A percentile compares a stretch with the other conserved stretches of the same genome.
phyloP scores from a whole-genome alignment of 805 yeast genomes.

The Henningerozyma blattae region DNA sequence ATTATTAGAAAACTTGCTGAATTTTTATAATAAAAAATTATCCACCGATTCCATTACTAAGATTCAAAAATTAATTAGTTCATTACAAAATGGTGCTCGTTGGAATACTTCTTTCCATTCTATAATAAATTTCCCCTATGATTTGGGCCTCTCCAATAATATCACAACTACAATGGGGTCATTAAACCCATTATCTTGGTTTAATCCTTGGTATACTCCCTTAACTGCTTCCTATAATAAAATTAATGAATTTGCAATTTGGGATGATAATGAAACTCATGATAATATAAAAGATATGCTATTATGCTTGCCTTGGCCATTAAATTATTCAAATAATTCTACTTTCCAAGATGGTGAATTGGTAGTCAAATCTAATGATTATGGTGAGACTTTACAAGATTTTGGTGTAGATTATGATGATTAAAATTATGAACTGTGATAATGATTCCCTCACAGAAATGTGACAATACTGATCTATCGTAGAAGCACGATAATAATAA shows the following conservation, averaged over 20 bases:
- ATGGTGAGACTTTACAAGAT: conserved; percentile 78
- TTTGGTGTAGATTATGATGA: conserved; percentile 76
- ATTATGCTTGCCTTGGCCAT: conserved; percentile 81
- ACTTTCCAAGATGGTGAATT: conserved; percentile 21
- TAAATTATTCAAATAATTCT: conserved; percentile 47
- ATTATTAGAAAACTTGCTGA: conserved; percentile 34
- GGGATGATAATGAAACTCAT: conserved; percentile 11
- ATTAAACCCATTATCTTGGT: conserved; percentile 47
- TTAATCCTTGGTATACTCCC: conserved; percentile 61
- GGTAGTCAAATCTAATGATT: conserved; percentile 35
- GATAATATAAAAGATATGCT: conserved; percentile 53
- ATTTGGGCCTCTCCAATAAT: conserved; percentile 50
- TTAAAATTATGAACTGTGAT: no score
- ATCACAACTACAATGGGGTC: conserved; percentile 42
- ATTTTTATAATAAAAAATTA: no score
- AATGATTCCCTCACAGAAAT: no score
- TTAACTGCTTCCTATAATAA: conserved; percentile 45
- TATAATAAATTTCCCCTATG: conserved; percentile 69
- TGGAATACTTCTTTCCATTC: conserved; percentile 26
- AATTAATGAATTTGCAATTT: conserved; percentile 35
- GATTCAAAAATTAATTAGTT: background rate
- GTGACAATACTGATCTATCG: no score
- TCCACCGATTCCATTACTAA: no score
- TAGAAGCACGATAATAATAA: no score
- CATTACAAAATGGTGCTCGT: background rate